These are phyloP conservation scores for Chytriomyces hyalinus DNA, from an alignment of 192 early-diverging fungal species.

Conservation along the genomic window DNA sequence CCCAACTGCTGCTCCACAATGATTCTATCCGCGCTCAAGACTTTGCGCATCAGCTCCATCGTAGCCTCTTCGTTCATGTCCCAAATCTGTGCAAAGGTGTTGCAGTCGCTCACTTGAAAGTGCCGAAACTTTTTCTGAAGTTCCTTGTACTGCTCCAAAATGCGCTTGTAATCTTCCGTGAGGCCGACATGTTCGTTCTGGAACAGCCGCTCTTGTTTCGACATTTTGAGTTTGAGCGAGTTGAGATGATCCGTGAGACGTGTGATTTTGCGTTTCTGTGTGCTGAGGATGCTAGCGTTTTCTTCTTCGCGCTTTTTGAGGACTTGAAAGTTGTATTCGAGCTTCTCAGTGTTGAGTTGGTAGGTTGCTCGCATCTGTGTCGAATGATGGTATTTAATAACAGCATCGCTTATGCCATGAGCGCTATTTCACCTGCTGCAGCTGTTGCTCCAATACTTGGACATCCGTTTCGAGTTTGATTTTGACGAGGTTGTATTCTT, in stretches of 20 bases:
- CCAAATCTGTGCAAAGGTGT: conserved; percentile 59
- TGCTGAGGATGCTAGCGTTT: conserved; percentile 61
- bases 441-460: conserved; percentile 67
- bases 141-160: conserved; percentile 66
- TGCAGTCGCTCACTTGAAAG: conserved; percentile 57
- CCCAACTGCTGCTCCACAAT: conserved; percentile 67
- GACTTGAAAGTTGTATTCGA: conserved; percentile 69
- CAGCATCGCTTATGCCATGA: background rate
- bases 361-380: conserved; percentile 62
- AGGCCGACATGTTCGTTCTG: conserved; percentile 54
- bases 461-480: conserved; percentile 70
- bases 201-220: conserved; percentile 60
- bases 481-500: conserved; percentile 68
- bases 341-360: conserved; percentile 66
- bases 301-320: conserved; percentile 70
- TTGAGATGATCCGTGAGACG: conserved; percentile 65
- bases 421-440: conserved; percentile 54
- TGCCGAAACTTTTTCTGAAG: conserved; percentile 68
- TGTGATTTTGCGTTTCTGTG: conserved; percentile 65
- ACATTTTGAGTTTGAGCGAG: conserved; percentile 56
- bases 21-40: conserved; percentile 60
- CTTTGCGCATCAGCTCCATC: conserved; percentile 57
- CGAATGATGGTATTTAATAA: background rate
- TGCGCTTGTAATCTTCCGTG: conserved; percentile 65
- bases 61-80: conserved; percentile 63